Conservation (phyloP, 2,329 filamentous ascomycete genomes). For the Aspergillus thermomutatus region DNA sequence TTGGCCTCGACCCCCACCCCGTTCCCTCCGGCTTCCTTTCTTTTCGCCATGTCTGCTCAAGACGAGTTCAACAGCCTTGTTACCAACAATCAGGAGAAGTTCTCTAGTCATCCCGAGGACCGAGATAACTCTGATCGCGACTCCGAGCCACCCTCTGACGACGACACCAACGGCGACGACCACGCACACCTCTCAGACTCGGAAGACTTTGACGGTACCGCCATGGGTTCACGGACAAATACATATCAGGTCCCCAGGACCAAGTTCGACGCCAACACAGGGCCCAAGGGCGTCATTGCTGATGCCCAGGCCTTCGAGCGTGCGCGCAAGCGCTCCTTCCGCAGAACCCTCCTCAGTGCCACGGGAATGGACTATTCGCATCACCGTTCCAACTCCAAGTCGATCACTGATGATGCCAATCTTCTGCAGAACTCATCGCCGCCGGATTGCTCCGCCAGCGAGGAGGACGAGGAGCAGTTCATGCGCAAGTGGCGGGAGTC, state of each 20-base stretch:
- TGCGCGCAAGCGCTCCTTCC: conserved; percentile 47
- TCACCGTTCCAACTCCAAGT: conserved; percentile 17
- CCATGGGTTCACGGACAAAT: conserved; percentile 34
- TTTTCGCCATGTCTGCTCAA: conserved; percentile 42
- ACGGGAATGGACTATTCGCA: conserved; percentile 30
- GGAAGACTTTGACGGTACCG: conserved; percentile 27
- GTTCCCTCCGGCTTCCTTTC: conserved; percentile 3
- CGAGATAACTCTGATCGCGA: conserved; percentile 28
- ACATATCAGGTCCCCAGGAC: conserved; percentile 45
- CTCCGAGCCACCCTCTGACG: conserved; percentile 24
- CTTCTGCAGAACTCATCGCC: conserved; percentile 23
- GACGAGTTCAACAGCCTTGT: conserved; percentile 47
- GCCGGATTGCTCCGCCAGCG: conserved; percentile 36
- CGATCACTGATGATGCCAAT: conserved; percentile 19
- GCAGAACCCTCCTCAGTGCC: conserved; percentile 39
- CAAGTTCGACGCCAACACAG: conserved; percentile 48
- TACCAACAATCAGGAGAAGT: conserved; percentile 33
- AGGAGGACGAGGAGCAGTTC: conserved; percentile 74
- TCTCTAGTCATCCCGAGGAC: conserved; percentile 44
- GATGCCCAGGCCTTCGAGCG: conserved; percentile 50
- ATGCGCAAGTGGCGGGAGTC: conserved; percentile 81
- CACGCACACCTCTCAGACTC: conserved; percentile 32
- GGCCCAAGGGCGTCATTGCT: conserved; percentile 51
- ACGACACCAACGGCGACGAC: conserved; percentile 20
- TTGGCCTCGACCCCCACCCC: conserved; percentile 1